Evolutionary conservation across 2,329 filamentous ascomycete species (phyloP).

Genomic region (Aspergillus piperis): DNA sequence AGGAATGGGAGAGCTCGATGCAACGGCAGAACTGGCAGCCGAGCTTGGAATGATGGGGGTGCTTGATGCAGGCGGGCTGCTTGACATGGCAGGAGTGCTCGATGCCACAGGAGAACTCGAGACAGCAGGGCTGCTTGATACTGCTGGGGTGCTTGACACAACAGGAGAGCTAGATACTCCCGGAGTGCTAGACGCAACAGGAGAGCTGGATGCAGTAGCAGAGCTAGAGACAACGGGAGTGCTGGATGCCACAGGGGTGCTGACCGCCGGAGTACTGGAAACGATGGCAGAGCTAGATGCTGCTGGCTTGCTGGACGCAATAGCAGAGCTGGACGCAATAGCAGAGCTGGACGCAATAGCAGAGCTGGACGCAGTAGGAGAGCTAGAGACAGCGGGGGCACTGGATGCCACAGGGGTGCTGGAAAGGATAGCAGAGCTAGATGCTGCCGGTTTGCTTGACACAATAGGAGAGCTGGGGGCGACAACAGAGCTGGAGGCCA

Average conservation of each 20-base stretch:
- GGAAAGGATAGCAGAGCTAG: too few species aligned
- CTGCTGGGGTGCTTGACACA: neutral
- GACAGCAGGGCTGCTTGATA: neutral
- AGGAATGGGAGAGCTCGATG: neutral
- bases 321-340: neutral
- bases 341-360: constrained; percentile 2
- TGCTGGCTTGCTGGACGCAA: neutral
- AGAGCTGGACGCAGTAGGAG: neutral
- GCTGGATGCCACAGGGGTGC: neutral
- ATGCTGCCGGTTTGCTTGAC: too few species aligned
- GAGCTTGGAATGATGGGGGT: constrained; percentile 4
- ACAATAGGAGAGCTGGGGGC: constrained; percentile 1
- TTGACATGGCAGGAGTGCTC: neutral
- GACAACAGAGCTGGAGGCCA: constrained; percentile 4
- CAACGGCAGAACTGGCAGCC: constrained; percentile 6
- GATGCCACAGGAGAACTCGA: neutral
- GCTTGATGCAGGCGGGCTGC: constrained; percentile 1
- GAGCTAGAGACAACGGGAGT: neutral
- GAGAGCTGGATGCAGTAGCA: neutral
- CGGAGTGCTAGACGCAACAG: neutral
- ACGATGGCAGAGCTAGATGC: neutral
- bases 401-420: neutral
- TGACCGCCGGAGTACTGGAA: neutral
- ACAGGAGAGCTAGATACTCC: neutral
- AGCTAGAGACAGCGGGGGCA: too few species aligned